A percentile compares a stretch with the other conserved stretches of the same genome.
These are phyloP conservation scores for Carex sylvatica DNA, from an alignment of 202 grass and related monocot genomes.

Conservation along the genomic window DNA sequence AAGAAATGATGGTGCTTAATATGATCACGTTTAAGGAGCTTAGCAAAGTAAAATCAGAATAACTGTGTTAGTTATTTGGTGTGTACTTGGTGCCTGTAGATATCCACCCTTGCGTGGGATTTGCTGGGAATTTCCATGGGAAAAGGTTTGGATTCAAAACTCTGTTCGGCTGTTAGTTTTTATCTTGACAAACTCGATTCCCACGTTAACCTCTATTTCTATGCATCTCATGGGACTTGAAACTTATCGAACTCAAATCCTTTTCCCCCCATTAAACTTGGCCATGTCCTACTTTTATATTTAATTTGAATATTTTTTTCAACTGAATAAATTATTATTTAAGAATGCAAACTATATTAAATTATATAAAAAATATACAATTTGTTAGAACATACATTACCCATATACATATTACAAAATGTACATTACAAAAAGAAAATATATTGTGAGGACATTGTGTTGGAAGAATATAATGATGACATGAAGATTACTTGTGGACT, in stretches of 20 bases:
- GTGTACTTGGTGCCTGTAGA: neutral
- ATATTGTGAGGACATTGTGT: neutral
- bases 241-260: neutral
- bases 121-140: neutral
- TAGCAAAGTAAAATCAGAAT: conserved; percentile 8
- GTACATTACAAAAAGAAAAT: neutral
- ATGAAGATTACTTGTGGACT: neutral
- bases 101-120: neutral
- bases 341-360: neutral
- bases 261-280: neutral
- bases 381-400: neutral
- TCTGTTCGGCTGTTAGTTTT: neutral
- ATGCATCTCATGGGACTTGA: neutral
- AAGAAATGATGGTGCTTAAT: neutral
- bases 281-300: neutral
- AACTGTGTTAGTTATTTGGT: neutral
- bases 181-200: neutral
- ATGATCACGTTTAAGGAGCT: conserved; percentile 10
- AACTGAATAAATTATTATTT: neutral
- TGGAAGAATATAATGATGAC: neutral
- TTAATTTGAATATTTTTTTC: neutral
- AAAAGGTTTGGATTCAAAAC: neutral
- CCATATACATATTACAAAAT: neutral
- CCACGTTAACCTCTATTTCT: neutral
- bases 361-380: neutral